Base-by-base conservation (phyloP, 1,284 basidiomycete genomes). In the Austropuccinia psidii region DNA sequence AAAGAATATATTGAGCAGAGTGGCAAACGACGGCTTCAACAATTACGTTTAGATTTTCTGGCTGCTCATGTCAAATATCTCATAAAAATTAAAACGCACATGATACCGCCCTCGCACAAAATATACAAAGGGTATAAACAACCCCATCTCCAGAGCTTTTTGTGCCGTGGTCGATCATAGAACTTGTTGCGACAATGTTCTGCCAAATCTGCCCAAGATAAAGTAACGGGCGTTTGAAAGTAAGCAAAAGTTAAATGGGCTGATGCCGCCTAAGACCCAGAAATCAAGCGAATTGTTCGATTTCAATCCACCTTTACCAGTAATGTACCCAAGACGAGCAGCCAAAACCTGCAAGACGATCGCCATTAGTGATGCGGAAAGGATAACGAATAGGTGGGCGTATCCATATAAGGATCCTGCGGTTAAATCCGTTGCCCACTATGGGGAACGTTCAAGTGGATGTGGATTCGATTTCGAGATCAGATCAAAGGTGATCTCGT, bases 311-410 rank as follows among this genome's bases (percentile, higher is more conserved):
- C 81, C 81, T 50, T 78, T 73, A 21, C 81, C 81, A 17, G 83
- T 85, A 4, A 84, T 83, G 49, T 84, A 82, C 4, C 85, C 85
- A 4, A 86, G 78, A 39, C 85, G 79, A 21, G 84, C 82, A 0
- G 84, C 79, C 31, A 83, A 80, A 45, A 82, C 79, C 75, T 83
- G 82, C 65, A 81, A 77, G n/a, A 81, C 74, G 24, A 80, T 78
- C 35, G 79, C 81, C 76, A 80, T 79, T 29, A 78, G 68, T 41
- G 78, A 78, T 7, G 79, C 78, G 73, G 79, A 77, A 17, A 96
- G 84, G 13, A 96, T 88, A 61, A 95, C 85, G 79, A 94, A 93
- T 45, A 96, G 85, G 37, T 95, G 85, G 76, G 87, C 86, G 83
- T 93, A 95, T 0, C 92, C 92, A 57, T 77, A 80, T 35, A 79